Conservation (phyloP, 2,329 filamentous ascomycete species). For the Alternaria sp. region DNA sequence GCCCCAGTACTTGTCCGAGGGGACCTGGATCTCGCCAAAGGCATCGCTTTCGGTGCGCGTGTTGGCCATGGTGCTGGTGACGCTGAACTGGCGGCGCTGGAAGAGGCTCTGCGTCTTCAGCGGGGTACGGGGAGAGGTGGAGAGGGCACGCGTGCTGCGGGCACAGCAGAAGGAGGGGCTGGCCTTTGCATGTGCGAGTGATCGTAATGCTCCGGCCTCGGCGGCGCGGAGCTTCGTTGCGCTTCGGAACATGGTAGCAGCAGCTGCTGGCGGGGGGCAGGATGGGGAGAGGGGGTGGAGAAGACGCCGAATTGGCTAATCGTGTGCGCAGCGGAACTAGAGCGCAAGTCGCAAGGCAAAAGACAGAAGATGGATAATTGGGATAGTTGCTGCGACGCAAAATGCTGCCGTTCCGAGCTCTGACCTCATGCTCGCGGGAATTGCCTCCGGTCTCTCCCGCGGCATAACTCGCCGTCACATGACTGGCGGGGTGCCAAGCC, state of each 20-base stretch:
- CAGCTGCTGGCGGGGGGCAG: constrained; percentile 1
- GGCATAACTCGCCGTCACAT: not conserved
- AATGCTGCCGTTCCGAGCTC: constrained; percentile 3
- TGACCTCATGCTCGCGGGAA: constrained; percentile 9
- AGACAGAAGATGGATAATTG: not conserved
- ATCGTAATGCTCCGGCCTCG: constrained; percentile 43
- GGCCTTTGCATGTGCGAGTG: constrained; percentile 45
- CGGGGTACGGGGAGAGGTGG: constrained; percentile 30
- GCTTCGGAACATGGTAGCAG: constrained; percentile 44
- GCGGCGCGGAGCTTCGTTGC: constrained; percentile 42
- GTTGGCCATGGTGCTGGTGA: constrained; percentile 46
- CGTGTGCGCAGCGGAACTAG: constrained; percentile 4
- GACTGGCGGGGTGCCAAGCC: constrained; percentile 3
- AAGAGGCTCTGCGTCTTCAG: constrained; percentile 23
- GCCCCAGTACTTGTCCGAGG: constrained; percentile 95
- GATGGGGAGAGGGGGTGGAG: constrained; percentile 2
- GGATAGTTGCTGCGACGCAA: constrained; percentile 3
- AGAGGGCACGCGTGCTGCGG: constrained; percentile 36
- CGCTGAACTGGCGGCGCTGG: constrained; percentile 41
- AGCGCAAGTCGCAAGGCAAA: constrained; percentile 2
- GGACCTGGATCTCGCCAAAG: constrained; percentile 95
- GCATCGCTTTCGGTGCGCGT: constrained; percentile 93
- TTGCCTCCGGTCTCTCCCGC: constrained; percentile 8
- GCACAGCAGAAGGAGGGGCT: constrained; percentile 38
- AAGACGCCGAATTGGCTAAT: constrained; percentile 13